A percentile compares a stretch with the other conserved stretches of the same genome.
Evolutionary conservation across 2,329 filamentous ascomycete genomes (phyloP).

Genomic region (Lasiodiplodia sp.): DNA sequence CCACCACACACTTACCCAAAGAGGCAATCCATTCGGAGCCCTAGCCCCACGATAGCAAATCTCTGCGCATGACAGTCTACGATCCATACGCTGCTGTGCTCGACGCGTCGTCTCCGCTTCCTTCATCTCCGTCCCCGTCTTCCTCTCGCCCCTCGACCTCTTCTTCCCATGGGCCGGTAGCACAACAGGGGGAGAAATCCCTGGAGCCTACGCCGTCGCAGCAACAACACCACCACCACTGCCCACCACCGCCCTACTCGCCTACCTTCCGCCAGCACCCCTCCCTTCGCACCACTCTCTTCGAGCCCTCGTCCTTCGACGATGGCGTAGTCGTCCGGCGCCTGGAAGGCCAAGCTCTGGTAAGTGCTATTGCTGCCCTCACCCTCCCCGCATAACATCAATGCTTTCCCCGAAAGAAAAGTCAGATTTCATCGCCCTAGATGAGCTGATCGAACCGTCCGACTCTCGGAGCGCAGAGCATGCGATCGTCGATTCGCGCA

Average conservation of each 20-base stretch:
- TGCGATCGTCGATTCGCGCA: neutral
- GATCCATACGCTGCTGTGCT: constrained; percentile 26
- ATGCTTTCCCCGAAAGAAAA: neutral
- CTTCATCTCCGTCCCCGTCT: constrained; percentile 3
- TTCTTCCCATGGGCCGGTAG: constrained; percentile 3
- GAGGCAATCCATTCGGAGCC: neutral
- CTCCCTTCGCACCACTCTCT: constrained; percentile 22
- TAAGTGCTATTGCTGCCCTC: neutral
- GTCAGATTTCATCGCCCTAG: neutral
- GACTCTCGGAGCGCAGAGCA: neutral
- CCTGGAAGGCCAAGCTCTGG: constrained; percentile 3
- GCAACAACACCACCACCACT: neutral
- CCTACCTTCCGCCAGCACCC: constrained; percentile 18
- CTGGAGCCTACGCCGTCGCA: neutral
- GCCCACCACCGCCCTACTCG: constrained; percentile 11
- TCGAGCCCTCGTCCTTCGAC: constrained; percentile 21
- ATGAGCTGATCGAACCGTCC: constrained; percentile 14
- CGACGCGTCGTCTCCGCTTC: constrained; percentile 10
- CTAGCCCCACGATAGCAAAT: neutral
- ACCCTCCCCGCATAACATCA: neutral
- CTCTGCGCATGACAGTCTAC: constrained; percentile 25
- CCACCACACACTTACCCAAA: constrained; percentile 1
- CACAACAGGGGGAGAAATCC: constrained; percentile 1
- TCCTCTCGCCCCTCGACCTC: constrained; percentile 11
- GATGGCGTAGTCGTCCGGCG: constrained; percentile 7